Base-by-base conservation (phyloP, 148 eudicot genomes). In the Vaccinium vitisidaea region DNA sequence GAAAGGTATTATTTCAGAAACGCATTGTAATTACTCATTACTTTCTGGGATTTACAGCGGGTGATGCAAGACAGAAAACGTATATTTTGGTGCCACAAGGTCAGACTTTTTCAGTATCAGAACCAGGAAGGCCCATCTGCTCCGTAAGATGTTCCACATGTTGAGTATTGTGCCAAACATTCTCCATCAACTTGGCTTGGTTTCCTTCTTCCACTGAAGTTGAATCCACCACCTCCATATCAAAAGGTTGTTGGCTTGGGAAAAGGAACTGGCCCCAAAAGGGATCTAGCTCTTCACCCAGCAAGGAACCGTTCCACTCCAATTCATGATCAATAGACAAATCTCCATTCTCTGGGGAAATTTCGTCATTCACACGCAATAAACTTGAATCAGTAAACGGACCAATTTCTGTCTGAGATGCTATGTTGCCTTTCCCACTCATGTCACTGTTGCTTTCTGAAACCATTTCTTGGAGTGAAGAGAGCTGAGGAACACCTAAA, bases 41-140 rank as follows among this genome's bases (percentile, higher is more conserved):
- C 43, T 32, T 83, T 79, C 52, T 25, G 6, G 82, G 80, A 30
- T 74, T 83, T 61, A 80, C 82, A 32, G 50, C 18, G 4, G 74
- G 81, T 23, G 71, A 70, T 15, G 53, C 30, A 25, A 50, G 23
- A 75, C 52, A 80, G 43, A 83, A 83, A 84, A 84, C 88, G 75
- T 88, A 89, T 84, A 90, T 85, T 85, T 39, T 4, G 11, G 78
- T 63, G 61, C 50, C 75, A 79, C 27, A 79, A 79, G 39, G 82
- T 91, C 89, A 92, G 80, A 75, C 84, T 79, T 86, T 84, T 80
- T 91, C 85, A 78, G 71, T 84, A 46, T 92, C 90, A 9, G 98
- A 92, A 48, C 85, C 86, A 25, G 93, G 92, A 83, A 87, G 89
- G 23, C 91, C 92, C 98, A 94, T 95, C 84, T 93, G 95, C 84